Base-by-base conservation (phyloP, 441 rosid genomes). In the Breynia disticha region DNA sequence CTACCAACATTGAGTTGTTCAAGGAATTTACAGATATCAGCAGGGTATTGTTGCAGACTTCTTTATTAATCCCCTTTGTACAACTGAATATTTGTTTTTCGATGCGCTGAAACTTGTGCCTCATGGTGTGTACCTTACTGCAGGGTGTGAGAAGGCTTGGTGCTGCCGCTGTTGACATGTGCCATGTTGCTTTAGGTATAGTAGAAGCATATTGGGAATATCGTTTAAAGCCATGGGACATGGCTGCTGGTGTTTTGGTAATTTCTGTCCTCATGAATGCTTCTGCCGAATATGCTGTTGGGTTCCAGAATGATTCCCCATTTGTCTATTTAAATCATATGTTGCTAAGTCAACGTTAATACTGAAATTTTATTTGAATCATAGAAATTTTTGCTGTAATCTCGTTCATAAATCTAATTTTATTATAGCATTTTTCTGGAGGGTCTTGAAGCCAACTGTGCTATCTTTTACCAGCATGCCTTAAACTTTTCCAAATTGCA, bases 201-300 rank as follows among this genome's bases (percentile, higher is more conserved):
- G 96, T 76, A 0, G 98, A 87, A 75, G 87, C 87, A 2, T 87
- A 86, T 28, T 91, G 98, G 96, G 98, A 91, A 67, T 86, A 83
- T 59, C 95, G 94, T 41, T 77, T 91, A 63, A 91, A 91, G 72
- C 98, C 96, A 51, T 91, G 98, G 98, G 98, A 91, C 74, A 91
- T 86, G 98, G 95, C 98, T 67, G 98, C 98, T 53, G 96, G 96
- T 58, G 98, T 79, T 69, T 69, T 91, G 86, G 98, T 91, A 86
- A 69, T 17, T 21, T 55, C 52, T 47, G 14, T 21, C 22, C 45
- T 57, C 41, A 18, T 5, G 6, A 28, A 12, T 54, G 51, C 38
- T 50, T 45, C 52, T 59, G 19, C 55, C 50, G 18, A 38, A 21
- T 45, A 18, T 46, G 42, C 21, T 49, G 11, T 35, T 48, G 5